Conservation (phyloP, 345 rosid species). For the Erucastrum elatum region DNA sequence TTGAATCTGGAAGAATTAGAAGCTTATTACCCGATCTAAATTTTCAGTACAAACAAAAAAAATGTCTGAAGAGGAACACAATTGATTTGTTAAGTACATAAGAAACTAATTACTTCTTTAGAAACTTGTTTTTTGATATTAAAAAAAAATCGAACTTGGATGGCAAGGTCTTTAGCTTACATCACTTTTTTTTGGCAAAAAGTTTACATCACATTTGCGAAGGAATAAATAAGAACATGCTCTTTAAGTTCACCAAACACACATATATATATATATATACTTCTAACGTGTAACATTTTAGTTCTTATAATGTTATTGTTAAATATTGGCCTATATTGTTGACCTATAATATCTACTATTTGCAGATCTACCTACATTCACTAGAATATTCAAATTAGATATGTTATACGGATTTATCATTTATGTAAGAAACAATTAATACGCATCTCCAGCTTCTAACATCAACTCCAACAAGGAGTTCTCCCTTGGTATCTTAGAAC, state of each 20-base stretch:
- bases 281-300: not conserved
- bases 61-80: not conserved
- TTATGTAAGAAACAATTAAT: too few species aligned
- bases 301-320: not conserved
- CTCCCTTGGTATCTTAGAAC: too few species aligned
- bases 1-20: not conserved
- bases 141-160: too few species aligned
- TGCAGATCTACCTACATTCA: conserved; percentile 16
- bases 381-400: not conserved
- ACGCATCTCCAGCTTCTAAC: not conserved
- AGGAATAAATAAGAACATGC: not conserved
- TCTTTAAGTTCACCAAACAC: not conserved
- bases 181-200: too few species aligned
- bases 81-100: not conserved
- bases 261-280: not conserved
- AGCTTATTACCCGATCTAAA: not conserved
- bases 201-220: too few species aligned
- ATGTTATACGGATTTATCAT: too few species aligned
- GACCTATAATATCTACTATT: conserved; percentile 29
- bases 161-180: too few species aligned
- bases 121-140: too few species aligned
- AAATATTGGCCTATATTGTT: conserved; percentile 20
- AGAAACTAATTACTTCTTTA: not conserved
- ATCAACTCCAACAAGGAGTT: too few species aligned
- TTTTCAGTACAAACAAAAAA: not conserved